Evolutionary conservation across 345 rosid species (phyloP).

Genomic region (Cochlearia excelsa): DNA sequence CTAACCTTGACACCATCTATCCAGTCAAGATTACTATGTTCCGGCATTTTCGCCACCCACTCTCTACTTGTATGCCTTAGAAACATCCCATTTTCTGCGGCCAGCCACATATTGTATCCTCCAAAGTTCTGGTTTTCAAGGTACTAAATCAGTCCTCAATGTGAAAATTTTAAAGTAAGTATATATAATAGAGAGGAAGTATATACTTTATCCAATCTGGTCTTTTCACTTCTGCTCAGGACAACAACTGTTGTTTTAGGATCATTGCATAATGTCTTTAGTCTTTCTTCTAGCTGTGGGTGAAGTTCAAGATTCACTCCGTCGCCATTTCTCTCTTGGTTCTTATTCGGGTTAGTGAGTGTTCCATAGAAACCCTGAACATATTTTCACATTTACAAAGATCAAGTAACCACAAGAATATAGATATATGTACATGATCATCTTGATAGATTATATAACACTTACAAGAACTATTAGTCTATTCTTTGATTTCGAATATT

Average conservation of each 20-base stretch:
- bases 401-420: conserved; percentile 12
- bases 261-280: conserved; percentile 64
- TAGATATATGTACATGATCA: not conserved
- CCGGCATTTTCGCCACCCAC: conserved; percentile 97
- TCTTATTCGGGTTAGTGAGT: conserved; percentile 68
- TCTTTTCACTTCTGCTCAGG: conserved; percentile 77
- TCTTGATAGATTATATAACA: conserved; percentile 3
- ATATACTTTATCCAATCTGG: conserved; percentile 63
- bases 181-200: not conserved
- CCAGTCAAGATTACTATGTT: conserved; percentile 89
- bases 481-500: conserved; percentile 65
- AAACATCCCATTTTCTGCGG: conserved; percentile 98
- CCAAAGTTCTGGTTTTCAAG: conserved; percentile 59
- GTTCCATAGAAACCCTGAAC: conserved; percentile 90
- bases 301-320: conserved; percentile 86
- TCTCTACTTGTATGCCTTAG: conserved; percentile 63
- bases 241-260: conserved; percentile 74
- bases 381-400: not conserved
- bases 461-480: conserved; percentile 79
- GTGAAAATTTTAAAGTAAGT: not conserved
- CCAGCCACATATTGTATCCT: conserved; percentile 80
- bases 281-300: conserved; percentile 55
- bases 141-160: conserved; percentile 10
- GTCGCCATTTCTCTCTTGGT: conserved; percentile 66
- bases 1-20: conserved; percentile 91